Evolutionary conservation across 2,329 filamentous ascomycete species (phyloP), one percentile per base, ranked within the genome.

Genomic region (Hypoxylon sp.): DNA sequence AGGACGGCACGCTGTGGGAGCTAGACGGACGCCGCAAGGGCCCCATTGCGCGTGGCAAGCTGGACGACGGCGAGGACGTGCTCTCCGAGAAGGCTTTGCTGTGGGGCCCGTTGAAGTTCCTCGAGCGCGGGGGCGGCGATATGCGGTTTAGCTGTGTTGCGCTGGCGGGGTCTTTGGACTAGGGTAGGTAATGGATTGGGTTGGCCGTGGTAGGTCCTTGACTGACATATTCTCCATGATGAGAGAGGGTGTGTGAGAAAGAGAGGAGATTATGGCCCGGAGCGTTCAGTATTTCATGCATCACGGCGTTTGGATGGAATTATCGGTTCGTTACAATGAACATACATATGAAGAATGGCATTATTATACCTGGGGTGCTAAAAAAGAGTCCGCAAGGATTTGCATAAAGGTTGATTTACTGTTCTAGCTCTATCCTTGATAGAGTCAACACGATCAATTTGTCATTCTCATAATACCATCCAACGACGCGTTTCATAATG

Each of bases 61-160:
- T 94, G 57, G 82, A 75, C 0, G 79, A 80, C 1, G 83, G 84
- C 38, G 91, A 94, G 78, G 91, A 95, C 79, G 89, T 93, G 58
- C 78, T 94, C 73, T 93, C 92, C 77, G 85, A 91, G 62, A 90
- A 87, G 79, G 94, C 93, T 7, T 80, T 98, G 74, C 84, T 89
- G 32, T 79, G 93, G 75, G 94, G 94, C 1, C 83, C 83, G 45
- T 74, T 87, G 43, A 85, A 83, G 79, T 89, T 89, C 70, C 74
- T 89, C 56, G 84, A 86, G 78, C 79, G 85, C 17, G 86, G 85
- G 65, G 85, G 84, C 2, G 85, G 75, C 6, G 87, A 89, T 72
- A 76, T 88, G 80, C 80, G 87, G 63, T 89, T 89, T 73, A 88
- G 86, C 65, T 87, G 85, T 60, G 85, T 89, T 36, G 86, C 86